Conservation (phyloP, 345 rosid species). For the Aethionema arabicum region DNA sequence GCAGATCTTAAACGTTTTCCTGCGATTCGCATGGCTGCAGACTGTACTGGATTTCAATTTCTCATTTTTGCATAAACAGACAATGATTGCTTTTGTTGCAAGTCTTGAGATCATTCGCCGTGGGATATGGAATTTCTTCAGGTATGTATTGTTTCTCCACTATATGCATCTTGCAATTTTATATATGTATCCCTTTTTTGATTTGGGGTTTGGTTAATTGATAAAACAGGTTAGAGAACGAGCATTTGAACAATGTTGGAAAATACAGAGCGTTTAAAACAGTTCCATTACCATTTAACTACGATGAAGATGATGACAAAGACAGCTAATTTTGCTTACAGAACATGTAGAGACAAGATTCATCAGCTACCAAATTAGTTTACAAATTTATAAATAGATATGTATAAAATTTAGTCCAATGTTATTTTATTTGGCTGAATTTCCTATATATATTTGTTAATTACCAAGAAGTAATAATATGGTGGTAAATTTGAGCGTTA, state of each 20-base stretch:
- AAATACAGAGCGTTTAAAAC: conserved; percentile 71
- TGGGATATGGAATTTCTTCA: conserved; percentile 79
- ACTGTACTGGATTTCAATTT: conserved; percentile 47
- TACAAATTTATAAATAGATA: too few relatives aligned
- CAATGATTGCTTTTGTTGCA: conserved; percentile 53
- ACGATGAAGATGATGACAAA: conserved; percentile 56
- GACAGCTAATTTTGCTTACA: conserved; percentile 35
- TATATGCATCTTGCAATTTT: neutral
- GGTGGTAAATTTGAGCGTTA: neutral
- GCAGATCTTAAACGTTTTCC: conserved; percentile 50
- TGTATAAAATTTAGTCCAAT: too few relatives aligned
- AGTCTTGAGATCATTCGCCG: conserved; percentile 73
- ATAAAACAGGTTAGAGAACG: conserved; percentile 58
- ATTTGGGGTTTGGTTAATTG: conserved; percentile 19
- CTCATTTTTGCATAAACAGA: conserved; percentile 40
- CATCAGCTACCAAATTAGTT: conserved; percentile 3
- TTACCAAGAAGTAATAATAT: too few relatives aligned
- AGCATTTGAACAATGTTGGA: conserved; percentile 71
- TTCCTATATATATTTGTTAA: too few relatives aligned
- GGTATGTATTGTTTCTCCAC: conserved; percentile 26
- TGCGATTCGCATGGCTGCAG: conserved; percentile 74
- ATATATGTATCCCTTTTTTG: neutral
- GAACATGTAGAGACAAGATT: neutral
- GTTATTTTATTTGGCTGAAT: too few relatives aligned
- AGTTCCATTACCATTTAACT: conserved; percentile 71